Evolutionary conservation across 2,329 filamentous ascomycete species (phyloP).

Genomic region (Sarocladiaceae sp.): DNA sequence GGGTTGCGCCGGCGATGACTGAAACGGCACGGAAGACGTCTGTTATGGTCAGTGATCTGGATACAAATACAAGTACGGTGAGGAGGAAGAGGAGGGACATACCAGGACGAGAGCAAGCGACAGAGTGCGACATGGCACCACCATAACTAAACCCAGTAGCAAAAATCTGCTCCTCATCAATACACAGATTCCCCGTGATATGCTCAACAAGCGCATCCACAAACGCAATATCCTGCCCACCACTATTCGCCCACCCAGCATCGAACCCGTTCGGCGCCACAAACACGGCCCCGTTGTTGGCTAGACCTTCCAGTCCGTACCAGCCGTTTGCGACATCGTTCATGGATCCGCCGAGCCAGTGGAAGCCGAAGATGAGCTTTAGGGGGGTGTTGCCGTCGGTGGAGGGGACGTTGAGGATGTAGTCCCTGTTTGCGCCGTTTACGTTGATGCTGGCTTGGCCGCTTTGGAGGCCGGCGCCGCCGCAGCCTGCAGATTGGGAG

Average conservation of each 20-base stretch:
- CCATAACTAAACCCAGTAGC: slow-evolving; percentile 39
- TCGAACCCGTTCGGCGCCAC: slow-evolving; percentile 36
- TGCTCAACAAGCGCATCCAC: slow-evolving; percentile 29
- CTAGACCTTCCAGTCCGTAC: slow-evolving; percentile 32
- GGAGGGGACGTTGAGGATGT: slow-evolving; percentile 30
- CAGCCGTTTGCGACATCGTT: slow-evolving; percentile 30
- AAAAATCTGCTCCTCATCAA: slow-evolving; percentile 33
- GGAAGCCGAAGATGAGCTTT: slow-evolving; percentile 36
- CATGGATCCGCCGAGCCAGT: slow-evolving; percentile 34
- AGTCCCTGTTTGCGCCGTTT: slow-evolving; percentile 27
- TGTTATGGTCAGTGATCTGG: no score
- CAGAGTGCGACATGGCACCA: slow-evolving; percentile 34
- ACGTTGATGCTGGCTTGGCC: slow-evolving; percentile 28
- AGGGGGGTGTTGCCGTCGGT: slow-evolving; percentile 33
- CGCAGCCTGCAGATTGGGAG: slow-evolving; percentile 24
- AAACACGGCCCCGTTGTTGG: slow-evolving; percentile 31
- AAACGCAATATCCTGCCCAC: slow-evolving; percentile 35
- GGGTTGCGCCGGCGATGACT: slow-evolving; percentile 25
- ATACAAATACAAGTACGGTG: no score
- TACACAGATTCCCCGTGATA: slow-evolving; percentile 32
- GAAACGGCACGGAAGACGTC: slow-evolving; percentile 33
- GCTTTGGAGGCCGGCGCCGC: slow-evolving; percentile 26
- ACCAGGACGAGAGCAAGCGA: slow-evolving; percentile 34
- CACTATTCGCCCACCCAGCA: slow-evolving; percentile 35
- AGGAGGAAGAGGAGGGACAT: neutral